Evolutionary conservation across 495 filamentous ascomycete species (phyloP), one percentile per base, ranked within the genome.

Genomic region (Daldinia caldariorum): DNA sequence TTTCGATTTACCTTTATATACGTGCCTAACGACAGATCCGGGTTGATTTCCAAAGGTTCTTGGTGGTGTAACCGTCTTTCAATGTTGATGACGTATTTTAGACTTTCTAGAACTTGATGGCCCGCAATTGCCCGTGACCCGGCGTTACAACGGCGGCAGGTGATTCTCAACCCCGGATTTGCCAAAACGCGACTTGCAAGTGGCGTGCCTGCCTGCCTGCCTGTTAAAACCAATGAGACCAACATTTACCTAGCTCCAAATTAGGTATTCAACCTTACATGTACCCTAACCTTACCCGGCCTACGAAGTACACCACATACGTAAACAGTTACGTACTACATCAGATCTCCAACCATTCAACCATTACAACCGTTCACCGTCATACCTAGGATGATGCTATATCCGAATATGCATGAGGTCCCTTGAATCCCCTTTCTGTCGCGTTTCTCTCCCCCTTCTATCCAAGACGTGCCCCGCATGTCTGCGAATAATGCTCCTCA

Each of bases 401-500:
- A 43, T 56, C 8, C 55, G 60, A 73, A 66, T 29, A 73, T 77
- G 72, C 66, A 59, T 60, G 63, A 60, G 22, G 62, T 63, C 45
- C 69, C 54, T 70, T 71, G 66, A 71, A 50, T 45, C 39, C 18
- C 50, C n/a, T n/a, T 45, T 38, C 58, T 41, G 35, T 61, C 67
- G 38, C 61, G 58, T 32, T 35, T 58, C 66, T 62, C n/a, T n/a
- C 26, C 64, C 51, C 63, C 61, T 47, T 47, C 54, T 39, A 22
- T 5, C 58, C 50, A 58, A 63, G 74, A 72, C 68, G 71, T 63
- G 75, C 75, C 77, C 77, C 75, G 75, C 72, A 80, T 80, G 78
- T 83, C 85, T 70, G 82, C 86, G 79, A 84, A 81, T 66, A 78
- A 83, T 75, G 86, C 83, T 77, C 80, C 85, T 50, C 83, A 85